phyloP scores from a whole-genome alignment of 768 basidiomycete species.

The Gyrodon lividus region DNA sequence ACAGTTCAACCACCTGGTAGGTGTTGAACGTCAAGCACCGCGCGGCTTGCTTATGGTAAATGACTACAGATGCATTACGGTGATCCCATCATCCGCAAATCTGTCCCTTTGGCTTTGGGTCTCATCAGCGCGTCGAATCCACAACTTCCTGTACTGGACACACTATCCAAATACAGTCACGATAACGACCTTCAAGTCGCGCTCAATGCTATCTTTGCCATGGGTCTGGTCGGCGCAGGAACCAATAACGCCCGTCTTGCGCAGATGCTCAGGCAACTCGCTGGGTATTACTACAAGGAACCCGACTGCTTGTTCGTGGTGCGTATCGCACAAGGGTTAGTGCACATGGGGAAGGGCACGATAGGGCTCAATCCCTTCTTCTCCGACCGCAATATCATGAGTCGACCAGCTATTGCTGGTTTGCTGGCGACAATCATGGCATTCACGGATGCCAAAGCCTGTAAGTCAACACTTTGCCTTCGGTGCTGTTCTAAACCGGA shows the following conservation, averaged over 20 bases:
- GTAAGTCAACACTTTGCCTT: conserved; percentile 49
- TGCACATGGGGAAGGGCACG: conserved; percentile 99
- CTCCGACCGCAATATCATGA: conserved; percentile 88
- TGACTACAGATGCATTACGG: conserved; percentile 93
- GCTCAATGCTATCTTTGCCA: conserved; percentile 95
- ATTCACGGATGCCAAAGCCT: conserved; percentile 91
- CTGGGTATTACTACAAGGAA: conserved; percentile 98
- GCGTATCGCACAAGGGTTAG: conserved; percentile 90
- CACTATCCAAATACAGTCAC: conserved; percentile 97
- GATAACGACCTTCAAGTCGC: conserved; percentile 98
- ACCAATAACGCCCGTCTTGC: conserved; percentile 98
- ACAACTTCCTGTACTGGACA: conserved; percentile 90
- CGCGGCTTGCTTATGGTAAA: conserved; percentile 14
- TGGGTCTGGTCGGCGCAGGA: conserved; percentile 97
- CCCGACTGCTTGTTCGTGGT: conserved; percentile 96
- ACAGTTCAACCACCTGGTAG: conserved; percentile 94
- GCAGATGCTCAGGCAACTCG: conserved; percentile 95
- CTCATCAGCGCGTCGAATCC: conserved; percentile 96
- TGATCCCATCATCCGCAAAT: conserved; percentile 87
- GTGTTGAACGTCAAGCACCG: conserved; percentile 22
- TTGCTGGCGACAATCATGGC: conserved; percentile 84
- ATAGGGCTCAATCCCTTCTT: conserved; percentile 97
- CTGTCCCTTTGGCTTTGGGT: conserved; percentile 92
- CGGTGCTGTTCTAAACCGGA: not conserved
- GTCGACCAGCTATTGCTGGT: conserved; percentile 84